Evolutionary conservation across 176 grass and related monocot genomes (phyloP).

Genomic region (Areca catechu): DNA sequence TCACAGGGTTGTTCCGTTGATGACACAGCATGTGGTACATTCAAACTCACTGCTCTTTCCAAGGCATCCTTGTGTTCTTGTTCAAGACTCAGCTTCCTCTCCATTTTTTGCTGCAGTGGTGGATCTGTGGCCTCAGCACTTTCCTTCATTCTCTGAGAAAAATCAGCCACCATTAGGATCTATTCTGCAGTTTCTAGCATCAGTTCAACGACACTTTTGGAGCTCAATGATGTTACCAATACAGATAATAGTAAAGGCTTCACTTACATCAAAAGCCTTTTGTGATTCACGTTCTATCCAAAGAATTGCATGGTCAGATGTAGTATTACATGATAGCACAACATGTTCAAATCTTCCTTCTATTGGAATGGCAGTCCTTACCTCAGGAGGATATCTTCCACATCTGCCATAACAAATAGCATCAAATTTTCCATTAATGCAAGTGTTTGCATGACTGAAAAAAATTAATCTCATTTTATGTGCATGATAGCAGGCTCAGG

Average conservation of each 20-base stretch:
- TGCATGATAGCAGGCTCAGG: too few relatives aligned
- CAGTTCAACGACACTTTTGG: too few relatives aligned
- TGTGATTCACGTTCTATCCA: conserved; percentile 84
- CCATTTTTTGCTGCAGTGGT: conserved; percentile 56
- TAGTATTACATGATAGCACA: conserved; percentile 92
- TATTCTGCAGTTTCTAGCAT: too few relatives aligned
- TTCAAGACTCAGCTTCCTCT: conserved; percentile 52
- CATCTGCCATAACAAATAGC: conserved; percentile 36
- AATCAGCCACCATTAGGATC: conserved; percentile 3
- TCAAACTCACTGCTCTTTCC: conserved; percentile 47
- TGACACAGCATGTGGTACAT: conserved; percentile 50
- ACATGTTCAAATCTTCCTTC: conserved; percentile 95
- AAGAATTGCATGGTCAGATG: conserved; percentile 86
- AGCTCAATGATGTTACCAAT: too few relatives aligned
- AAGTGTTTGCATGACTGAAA: too few relatives aligned
- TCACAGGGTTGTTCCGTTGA: conserved; percentile 30
- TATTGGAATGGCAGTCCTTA: conserved; percentile 92
- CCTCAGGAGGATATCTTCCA: conserved; percentile 85
- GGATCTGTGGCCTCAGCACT: conserved; percentile 23
- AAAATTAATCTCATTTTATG: too few relatives aligned
- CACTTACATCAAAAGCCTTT: conserved; percentile 72
- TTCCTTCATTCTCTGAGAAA: conserved; percentile 53
- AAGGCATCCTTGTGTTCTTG: conserved; percentile 79
- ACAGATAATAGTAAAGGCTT: not conserved
- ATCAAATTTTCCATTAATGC: not conserved